Evolutionary conservation across 495 filamentous ascomycete genomes (phyloP).

Genomic region (Podospora pseudoanserina): DNA sequence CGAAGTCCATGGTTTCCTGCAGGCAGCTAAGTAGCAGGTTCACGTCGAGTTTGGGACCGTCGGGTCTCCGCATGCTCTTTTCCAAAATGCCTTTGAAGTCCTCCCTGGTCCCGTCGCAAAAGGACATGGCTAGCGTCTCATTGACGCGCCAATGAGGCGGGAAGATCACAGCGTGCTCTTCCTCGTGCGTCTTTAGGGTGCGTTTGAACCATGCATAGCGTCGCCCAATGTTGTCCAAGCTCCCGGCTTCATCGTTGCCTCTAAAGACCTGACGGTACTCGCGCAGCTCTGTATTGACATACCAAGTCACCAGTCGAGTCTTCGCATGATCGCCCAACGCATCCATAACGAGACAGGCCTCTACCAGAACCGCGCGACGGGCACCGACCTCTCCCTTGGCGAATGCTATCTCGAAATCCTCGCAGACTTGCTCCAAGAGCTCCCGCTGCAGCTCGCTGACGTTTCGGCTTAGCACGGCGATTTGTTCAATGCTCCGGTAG

Average conservation of each 20-base stretch:
- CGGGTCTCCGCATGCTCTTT: constrained; percentile 70
- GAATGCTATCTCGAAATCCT: constrained; percentile 95
- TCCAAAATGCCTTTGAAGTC: constrained; percentile 93
- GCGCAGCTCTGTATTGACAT: constrained; percentile 93
- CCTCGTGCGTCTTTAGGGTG: constrained; percentile 93
- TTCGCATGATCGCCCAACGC: constrained; percentile 87
- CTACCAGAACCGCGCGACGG: constrained; percentile 66
- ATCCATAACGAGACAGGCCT: constrained; percentile 93
- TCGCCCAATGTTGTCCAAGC: constrained; percentile 92
- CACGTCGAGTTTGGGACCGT: constrained; percentile 83
- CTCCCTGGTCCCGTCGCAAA: constrained; percentile 91
- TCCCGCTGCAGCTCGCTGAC: constrained; percentile 94
- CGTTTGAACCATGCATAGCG: constrained; percentile 95
- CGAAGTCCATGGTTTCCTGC: constrained; percentile 96
- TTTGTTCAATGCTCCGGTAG: constrained; percentile 96
- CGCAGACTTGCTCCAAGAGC: constrained; percentile 92
- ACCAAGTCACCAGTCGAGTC: constrained; percentile 85
- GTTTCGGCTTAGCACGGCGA: constrained; percentile 86
- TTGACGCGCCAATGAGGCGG: constrained; percentile 85
- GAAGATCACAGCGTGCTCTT: constrained; percentile 87
- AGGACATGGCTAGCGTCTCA: constrained; percentile 85
- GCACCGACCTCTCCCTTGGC: constrained; percentile 79
- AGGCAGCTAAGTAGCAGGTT: constrained; percentile 87
- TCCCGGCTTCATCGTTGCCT: constrained; percentile 95
- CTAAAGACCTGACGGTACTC: constrained; percentile 95